Conservation (phyloP, 371 early-diverging fungal genomes). For the Amoeboaphelidium occidentale region DNA sequence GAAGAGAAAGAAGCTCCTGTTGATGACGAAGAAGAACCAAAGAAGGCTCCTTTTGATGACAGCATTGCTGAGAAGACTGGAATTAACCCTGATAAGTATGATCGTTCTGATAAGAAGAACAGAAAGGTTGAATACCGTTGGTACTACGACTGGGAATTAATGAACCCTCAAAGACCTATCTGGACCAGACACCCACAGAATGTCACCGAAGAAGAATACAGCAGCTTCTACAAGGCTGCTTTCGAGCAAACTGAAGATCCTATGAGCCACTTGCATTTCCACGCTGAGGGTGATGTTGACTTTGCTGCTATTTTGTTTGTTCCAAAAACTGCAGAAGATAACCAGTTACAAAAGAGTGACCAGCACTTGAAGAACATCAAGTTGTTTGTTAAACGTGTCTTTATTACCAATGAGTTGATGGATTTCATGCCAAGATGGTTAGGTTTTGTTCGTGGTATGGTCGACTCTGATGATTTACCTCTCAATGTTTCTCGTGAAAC, state of each 20-base stretch:
- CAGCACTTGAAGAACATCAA: constrained; percentile 85
- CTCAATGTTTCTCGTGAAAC: constrained; percentile 91
- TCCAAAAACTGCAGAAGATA: constrained; percentile 66
- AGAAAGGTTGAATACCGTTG: constrained; percentile 28
- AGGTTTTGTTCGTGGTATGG: constrained; percentile 62
- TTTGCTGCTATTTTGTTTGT: constrained; percentile 77
- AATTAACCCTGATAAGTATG: constrained; percentile 6
- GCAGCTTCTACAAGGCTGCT: constrained; percentile 75
- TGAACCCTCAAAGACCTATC: constrained; percentile 39
- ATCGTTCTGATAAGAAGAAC: constrained; percentile 23
- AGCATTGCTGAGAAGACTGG: not conserved
- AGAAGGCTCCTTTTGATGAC: constrained; percentile 37
- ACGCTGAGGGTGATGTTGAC: constrained; percentile 77
- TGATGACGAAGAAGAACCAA: constrained; percentile 31
- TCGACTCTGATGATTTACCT: constrained; percentile 86
- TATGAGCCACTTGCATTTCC: constrained; percentile 54
- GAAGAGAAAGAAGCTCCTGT: constrained; percentile 29
- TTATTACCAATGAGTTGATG: constrained; percentile 56
- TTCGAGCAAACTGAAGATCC: constrained; percentile 91
- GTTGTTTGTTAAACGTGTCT: constrained; percentile 84
- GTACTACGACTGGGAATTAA: constrained; percentile 6
- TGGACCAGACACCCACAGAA: constrained; percentile 85
- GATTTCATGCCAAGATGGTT: constrained; percentile 33
- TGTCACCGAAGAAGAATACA: constrained; percentile 69
- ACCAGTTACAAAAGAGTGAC: constrained; percentile 44